These are phyloP conservation scores for Sherardia arvensis DNA, from an alignment of 257 asterid species.

Conservation along the genomic window DNA sequence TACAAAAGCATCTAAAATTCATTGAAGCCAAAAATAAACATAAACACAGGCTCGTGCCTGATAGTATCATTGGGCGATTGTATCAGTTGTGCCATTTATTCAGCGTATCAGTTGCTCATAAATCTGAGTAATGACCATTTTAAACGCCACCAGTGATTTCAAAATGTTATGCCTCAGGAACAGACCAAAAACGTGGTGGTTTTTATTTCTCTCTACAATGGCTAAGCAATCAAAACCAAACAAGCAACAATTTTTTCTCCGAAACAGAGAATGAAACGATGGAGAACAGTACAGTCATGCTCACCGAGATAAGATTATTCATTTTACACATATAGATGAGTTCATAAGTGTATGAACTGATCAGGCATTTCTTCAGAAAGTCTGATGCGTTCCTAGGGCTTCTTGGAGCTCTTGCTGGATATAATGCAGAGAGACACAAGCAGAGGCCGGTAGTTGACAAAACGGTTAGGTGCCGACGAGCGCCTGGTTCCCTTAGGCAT, in stretches of 20 bases:
- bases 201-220: neutral
- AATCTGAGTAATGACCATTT: no score
- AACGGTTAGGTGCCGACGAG: constrained; percentile 82
- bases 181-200: neutral
- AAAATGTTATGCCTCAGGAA: neutral
- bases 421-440: constrained; percentile 38
- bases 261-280: neutral
- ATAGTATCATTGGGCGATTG: no score
- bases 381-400: neutral
- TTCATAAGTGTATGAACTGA: neutral
- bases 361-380: neutral
- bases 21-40: no score
- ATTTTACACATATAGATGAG: neutral
- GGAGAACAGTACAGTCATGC: neutral
- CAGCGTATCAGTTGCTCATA: no score
- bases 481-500: no score
- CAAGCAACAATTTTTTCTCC: neutral
- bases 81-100: no score
- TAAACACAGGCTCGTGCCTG: no score
- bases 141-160: no score
- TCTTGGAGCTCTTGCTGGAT: constrained; percentile 4
- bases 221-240: neutral
- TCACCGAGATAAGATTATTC: neutral
- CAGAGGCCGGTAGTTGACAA: constrained; percentile 43
- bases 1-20: no score